Conservation (phyloP, 2,329 filamentous ascomycete species). For the Endoconidiophora laricicola region DNA sequence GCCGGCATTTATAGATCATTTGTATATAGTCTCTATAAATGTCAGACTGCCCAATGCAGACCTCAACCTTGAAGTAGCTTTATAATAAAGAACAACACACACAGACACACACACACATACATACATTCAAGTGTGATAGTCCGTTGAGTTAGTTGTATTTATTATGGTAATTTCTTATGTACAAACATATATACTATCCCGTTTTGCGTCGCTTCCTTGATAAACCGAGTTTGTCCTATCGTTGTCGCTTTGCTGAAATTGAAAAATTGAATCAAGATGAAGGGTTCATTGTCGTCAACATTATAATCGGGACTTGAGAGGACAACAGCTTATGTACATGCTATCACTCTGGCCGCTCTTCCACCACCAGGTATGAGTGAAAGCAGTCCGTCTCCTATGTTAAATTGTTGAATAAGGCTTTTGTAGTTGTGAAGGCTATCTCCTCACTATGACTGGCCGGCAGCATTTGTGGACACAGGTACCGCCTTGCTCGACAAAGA, state of each 20-base stretch:
- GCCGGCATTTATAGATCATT: too few species aligned
- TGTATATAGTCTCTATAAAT: too few species aligned
- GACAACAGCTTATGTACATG: background rate
- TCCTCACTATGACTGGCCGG: background rate
- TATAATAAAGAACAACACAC: background rate
- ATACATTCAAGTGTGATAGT: background rate
- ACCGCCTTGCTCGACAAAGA: too few species aligned
- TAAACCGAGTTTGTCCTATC: background rate
- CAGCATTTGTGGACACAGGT: background rate
- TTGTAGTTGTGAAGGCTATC: background rate
- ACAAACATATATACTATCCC: background rate
- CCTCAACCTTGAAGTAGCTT: background rate
- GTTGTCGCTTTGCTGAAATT: slow-evolving; percentile 6
- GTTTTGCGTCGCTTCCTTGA: background rate
- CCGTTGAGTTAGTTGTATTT: background rate
- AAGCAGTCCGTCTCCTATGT: background rate
- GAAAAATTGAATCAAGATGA: background rate
- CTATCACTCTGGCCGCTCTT: background rate
- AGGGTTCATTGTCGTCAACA: background rate
- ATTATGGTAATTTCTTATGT: background rate
- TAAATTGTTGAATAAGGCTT: background rate
- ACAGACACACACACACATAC: background rate
- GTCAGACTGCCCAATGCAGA: too few species aligned
- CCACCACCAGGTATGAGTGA: background rate
- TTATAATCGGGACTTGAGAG: background rate